Evolutionary conservation across 2,329 filamentous ascomycete species (phyloP), one percentile per base, ranked within the genome.

Genomic region (Aspergillus felis): DNA sequence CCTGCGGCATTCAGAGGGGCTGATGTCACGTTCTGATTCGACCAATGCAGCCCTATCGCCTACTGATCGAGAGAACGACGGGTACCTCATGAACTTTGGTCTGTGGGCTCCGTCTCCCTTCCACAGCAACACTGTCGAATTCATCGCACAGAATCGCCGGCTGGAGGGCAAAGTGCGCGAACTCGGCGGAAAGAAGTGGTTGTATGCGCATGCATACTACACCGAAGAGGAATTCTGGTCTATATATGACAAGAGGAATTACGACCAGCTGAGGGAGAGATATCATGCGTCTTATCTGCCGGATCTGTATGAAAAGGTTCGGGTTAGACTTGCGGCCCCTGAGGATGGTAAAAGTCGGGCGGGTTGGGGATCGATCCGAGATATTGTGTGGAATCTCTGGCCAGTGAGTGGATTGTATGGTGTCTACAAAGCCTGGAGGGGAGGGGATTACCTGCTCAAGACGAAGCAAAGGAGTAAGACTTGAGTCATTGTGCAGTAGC

Each of bases 171-270:
- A 88, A 68, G 82, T 92, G 3, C 78, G 79, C 50, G 80, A 85
- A 62, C 81, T 94, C 1, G 86, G 87, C 50, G 91, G 91, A 2
- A 84, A 89, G 78, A 95, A 95, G 77, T 94, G 90, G 88, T 78
- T 95, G 12, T 95, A 96, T 73, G 90, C 91, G 2, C 89, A 93
- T 67, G 88, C 90, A 0, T 95, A 92, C 76, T 94, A 94, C 72
- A 81, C 83, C n/a, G 83, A 89, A 58, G 67, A 74, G 4, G 76
- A 79, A 56, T 79, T 79, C 61, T 79, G 76, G 76, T 54, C 61
- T 5, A 73, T 76, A 50, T 78, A 77, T 58, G 71, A 79, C 9
- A 69, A 68, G 44, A 58, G 66, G 2, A 64, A 64, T 63, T 78
- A 79, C 46, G 73, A 76, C 41, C 61, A 51, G 6, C 54, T 79